Percentiles rank a stretch among this genome's conserved stretches.
Conservation (phyloP, 768 basidiomycete species). For the Tylopilus vinaceipallidus region DNA sequence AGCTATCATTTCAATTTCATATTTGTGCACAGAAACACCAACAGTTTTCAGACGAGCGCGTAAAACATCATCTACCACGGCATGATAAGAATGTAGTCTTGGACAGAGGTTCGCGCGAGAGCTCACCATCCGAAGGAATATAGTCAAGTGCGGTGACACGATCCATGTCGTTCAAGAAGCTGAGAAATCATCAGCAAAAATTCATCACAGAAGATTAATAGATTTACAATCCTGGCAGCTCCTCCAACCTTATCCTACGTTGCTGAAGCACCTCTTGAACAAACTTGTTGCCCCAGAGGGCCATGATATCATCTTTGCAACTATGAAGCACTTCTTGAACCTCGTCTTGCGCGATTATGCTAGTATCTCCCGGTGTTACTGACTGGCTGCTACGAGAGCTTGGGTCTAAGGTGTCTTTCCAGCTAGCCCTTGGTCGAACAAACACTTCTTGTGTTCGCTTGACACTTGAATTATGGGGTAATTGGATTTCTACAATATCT, state of each 20-base stretch:
- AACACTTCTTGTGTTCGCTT: slow-evolving; percentile 41
- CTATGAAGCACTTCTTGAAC: slow-evolving; percentile 40
- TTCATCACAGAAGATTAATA: background rate
- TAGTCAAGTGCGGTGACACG: slow-evolving; percentile 45
- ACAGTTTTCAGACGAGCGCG: slow-evolving; percentile 58
- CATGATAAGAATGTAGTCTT: slow-evolving; percentile 7
- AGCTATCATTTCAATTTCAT: slow-evolving; percentile 78
- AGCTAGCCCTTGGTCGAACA: slow-evolving; percentile 60
- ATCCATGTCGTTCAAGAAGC: slow-evolving; percentile 51
- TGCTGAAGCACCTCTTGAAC: slow-evolving; percentile 42
- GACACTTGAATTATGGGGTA: slow-evolving; percentile 14
- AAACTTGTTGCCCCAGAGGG: slow-evolving; percentile 44
- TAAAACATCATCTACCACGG: slow-evolving; percentile 52
- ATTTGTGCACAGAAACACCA: slow-evolving; percentile 79
- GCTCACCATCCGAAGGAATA: slow-evolving; percentile 46
- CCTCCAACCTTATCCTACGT: slow-evolving; percentile 48
- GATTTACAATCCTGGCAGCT: slow-evolving; percentile 49
- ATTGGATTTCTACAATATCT: slow-evolving; percentile 19
- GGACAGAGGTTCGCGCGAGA: background rate
- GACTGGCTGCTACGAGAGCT: slow-evolving; percentile 22
- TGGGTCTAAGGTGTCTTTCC: slow-evolving; percentile 58
- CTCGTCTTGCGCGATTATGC: slow-evolving; percentile 32
- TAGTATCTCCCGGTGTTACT: slow-evolving; percentile 26
- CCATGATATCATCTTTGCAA: slow-evolving; percentile 42
- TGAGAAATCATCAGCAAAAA: slow-evolving; percentile 11